Base-by-base conservation (phyloP, 352 stramenopile genomes). In the Vaucheria bursata region DNA sequence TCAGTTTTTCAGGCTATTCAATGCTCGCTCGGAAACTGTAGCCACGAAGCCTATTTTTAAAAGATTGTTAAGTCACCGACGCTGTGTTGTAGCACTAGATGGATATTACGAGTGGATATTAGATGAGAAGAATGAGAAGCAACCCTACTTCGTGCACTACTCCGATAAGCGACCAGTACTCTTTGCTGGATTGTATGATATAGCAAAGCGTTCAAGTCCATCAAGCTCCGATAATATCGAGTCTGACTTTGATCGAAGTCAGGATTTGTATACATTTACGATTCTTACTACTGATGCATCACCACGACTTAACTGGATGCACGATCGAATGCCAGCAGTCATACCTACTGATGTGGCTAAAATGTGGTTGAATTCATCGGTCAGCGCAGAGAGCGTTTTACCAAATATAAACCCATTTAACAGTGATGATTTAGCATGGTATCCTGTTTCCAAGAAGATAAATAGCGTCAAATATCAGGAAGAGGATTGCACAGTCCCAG, bases 61-160 rank as follows among this genome's bases (percentile, higher is more conserved):
- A n/a, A 86, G 89, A 6, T 79, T 95, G 12, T 70, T 95, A 33
- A 84, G 91, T 40, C 85, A 84, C 0, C 88, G 87, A 34, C 87
- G 90, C 79, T 94, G 90, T 71, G 86, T 94, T 36, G 87, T 95
- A 40, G 71, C 93, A 0, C 90, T 89, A 74, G 88, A 94, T 74
- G 91, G 91, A 84, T 95, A 94, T 78, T 96, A 94, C 76, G 91
- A 96, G 74, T 96, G 91, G 91, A 89, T 93, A 39, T 88, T 92
- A 77, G 81, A 94, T 8, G 84, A 89, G 75, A 94, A 92, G 83
- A 86, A 86, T 18, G 88, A 91, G 70, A 94, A 93, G 77, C 91
- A 96, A 73, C 91, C 91, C 35, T 94, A 93, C 85, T 96, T 94
- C 69, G 88, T 94, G 66, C 87, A 91, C 39, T 86, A 84, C 36